Evolutionary conservation across 2,329 filamentous ascomycete genomes (phyloP).

Genomic region (Ceratocystiopsis brevicomis): DNA sequence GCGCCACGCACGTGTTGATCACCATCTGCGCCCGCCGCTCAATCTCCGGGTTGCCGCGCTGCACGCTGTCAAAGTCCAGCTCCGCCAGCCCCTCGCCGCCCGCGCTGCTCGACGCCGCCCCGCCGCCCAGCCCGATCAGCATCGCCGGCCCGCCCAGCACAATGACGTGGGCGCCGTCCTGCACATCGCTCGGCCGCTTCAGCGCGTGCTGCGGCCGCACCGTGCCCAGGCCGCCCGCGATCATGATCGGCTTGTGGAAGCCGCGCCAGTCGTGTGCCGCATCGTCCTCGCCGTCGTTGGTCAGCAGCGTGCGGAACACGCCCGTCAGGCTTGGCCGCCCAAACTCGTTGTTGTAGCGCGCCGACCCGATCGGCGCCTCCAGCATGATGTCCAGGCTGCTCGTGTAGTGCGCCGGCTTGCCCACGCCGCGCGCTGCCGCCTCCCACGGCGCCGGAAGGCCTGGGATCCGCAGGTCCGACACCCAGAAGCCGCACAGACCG

Average conservation of each 20-base stretch:
- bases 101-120: conserved; percentile 79
- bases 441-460: conserved; percentile 76
- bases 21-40: conserved; percentile 93
- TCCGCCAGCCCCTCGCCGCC: conserved; percentile 80
- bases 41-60: conserved; percentile 92
- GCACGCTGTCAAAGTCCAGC: conserved; percentile 91
- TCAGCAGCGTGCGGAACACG: conserved; percentile 79
- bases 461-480: conserved; percentile 84
- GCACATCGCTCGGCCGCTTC: conserved; percentile 63
- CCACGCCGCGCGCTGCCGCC: conserved; percentile 42
- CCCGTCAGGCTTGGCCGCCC: conserved; percentile 75
- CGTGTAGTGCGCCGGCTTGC: conserved; percentile 78
- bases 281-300: conserved; percentile 31
- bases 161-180: conserved; percentile 73
- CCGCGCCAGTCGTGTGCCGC: conserved; percentile 51
- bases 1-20: conserved; percentile 78
- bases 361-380: conserved; percentile 86
- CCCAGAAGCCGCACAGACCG: conserved; percentile 80
- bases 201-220: conserved; percentile 80
- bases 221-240: conserved; percentile 86
- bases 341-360: conserved; percentile 95
- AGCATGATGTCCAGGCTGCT: conserved; percentile 95
- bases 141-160: conserved; percentile 92
- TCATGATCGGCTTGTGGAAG: conserved; percentile 98
- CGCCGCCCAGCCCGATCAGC: conserved; percentile 90